Percentiles rank a stretch among this genome's conserved stretches.
Evolutionary conservation across 345 rosid species (phyloP).

Genomic region (Aethionema arabicum): DNA sequence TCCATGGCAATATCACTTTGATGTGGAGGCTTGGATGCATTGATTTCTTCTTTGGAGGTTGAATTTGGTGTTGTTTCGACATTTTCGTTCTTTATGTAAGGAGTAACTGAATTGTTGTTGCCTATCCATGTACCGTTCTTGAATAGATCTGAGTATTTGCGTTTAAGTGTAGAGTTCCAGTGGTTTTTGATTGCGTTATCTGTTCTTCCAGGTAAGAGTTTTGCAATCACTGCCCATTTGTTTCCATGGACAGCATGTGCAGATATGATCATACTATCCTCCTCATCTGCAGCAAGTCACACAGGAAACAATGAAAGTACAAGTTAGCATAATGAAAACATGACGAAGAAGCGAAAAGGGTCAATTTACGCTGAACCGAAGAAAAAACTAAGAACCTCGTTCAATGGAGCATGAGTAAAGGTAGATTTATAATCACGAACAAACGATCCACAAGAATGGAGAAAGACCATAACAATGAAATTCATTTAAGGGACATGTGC

Average conservation of each 20-base stretch:
- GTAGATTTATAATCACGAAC: neutral
- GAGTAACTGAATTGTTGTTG: slow-evolving; percentile 22
- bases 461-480: neutral
- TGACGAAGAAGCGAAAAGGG: no score
- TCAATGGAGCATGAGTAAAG: no score
- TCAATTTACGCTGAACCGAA: no score
- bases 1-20: slow-evolving; percentile 38
- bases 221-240: slow-evolving; percentile 92
- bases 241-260: slow-evolving; percentile 78
- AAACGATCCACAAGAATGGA: neutral
- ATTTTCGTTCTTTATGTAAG: slow-evolving; percentile 42
- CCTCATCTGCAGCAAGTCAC: slow-evolving; percentile 60
- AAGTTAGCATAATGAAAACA: neutral
- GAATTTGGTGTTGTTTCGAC: slow-evolving; percentile 33
- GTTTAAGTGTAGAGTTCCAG: slow-evolving; percentile 84
- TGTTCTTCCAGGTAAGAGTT: slow-evolving; percentile 76
- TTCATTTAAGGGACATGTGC: neutral
- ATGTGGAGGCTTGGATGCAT: slow-evolving; percentile 34
- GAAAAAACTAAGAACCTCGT: no score
- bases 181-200: slow-evolving; percentile 93
- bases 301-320: neutral
- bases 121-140: slow-evolving; percentile 40
- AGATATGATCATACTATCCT: slow-evolving; percentile 65
- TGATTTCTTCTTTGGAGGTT: slow-evolving; percentile 45
- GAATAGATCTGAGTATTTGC: slow-evolving; percentile 44